Evolutionary conservation across 1,284 basidiomycete species (phyloP).

Genomic region (Ganoderma lucidum): DNA sequence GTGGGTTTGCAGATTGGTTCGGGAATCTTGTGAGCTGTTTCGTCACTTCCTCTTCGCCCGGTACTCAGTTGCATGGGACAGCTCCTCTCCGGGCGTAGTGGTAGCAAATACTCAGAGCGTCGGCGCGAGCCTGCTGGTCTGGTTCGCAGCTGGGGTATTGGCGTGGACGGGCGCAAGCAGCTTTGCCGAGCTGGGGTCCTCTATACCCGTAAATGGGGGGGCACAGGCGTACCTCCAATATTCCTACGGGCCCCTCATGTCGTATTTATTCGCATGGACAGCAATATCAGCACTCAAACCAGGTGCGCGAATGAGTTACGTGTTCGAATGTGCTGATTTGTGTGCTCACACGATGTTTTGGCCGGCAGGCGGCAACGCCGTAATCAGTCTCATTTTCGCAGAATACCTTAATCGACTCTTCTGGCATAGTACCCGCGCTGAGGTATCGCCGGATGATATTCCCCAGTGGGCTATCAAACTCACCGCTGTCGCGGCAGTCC

Average conservation of each 20-base stretch:
- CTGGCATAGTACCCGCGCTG: conserved; percentile 68
- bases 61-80: conserved; percentile 38
- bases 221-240: conserved; percentile 93
- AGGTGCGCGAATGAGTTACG: conserved; percentile 50
- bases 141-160: conserved; percentile 81
- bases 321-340: too few species aligned
- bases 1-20: conserved; percentile 91
- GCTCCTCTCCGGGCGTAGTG: conserved; percentile 91
- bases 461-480: conserved; percentile 95
- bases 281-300: conserved; percentile 90
- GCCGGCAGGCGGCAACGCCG: conserved; percentile 65
- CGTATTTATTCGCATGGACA: conserved; percentile 91
- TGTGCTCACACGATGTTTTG: neutral
- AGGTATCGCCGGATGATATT: conserved; percentile 78
- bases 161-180: conserved; percentile 95
- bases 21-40: conserved; percentile 76
- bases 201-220: conserved; percentile 89
- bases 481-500: conserved; percentile 79
- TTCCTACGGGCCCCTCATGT: conserved; percentile 86
- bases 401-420: conserved; percentile 91
- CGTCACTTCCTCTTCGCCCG: neutral
- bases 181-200: conserved; percentile 87
- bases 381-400: conserved; percentile 75
- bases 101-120: conserved; percentile 87
- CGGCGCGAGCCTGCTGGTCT: conserved; percentile 84